Evolutionary conservation across 2,329 filamentous ascomycete genomes (phyloP), one percentile per base, ranked within the genome.

Genomic region (Tothia fuscella): DNA sequence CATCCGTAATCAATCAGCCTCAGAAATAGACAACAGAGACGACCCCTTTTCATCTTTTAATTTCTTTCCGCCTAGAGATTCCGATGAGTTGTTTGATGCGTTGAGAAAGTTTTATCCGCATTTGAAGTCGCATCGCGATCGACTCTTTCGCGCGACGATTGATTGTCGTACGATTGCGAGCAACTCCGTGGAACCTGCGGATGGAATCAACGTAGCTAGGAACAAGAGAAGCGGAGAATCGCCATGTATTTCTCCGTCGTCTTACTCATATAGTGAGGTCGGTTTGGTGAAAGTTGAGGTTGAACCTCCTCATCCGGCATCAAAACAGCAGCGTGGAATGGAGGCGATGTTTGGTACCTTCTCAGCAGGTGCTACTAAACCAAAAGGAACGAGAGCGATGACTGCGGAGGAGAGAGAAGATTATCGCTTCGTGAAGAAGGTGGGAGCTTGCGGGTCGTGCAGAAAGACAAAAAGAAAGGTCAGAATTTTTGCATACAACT

Each of bases 31-130:
- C 26, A n/a, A 29, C 13, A 24, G 26, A 3, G 34, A 14, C 4
- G 26, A 37, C 19, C 34, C 34, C 3, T 14, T 37, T 3, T 37
- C 20, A 14, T 37, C 20, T 37, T 25, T 37, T 13, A 13, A 37
- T 3, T 37, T 25, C 13, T 20, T 24, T 5, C 34, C 34, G 26
- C 21, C 34, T 6, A 24, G 34, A 24, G 34, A 37, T 14, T 37
- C 34, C 14, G 34, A 37, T 16, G 34, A 37, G 7, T 25, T 37
- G 21, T 37, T 24, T 37, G 34, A 37, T 37, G 20, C 34, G 5
- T 37, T 37, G 12, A 7, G 34, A 37, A 9, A 13, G 7, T 12
- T 24, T 2, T 37, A 37, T 14, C 21, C 34, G 7, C 9, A 14
- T 9, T 24, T 37, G n/a, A 13, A 20, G 5, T 24, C n/a, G 9